A percentile compares a stretch with the other conserved stretches of the same genome.
Evolutionary conservation across 108 stramenopile species (phyloP).

Genomic region (Aurantiochytrium sp.): DNA sequence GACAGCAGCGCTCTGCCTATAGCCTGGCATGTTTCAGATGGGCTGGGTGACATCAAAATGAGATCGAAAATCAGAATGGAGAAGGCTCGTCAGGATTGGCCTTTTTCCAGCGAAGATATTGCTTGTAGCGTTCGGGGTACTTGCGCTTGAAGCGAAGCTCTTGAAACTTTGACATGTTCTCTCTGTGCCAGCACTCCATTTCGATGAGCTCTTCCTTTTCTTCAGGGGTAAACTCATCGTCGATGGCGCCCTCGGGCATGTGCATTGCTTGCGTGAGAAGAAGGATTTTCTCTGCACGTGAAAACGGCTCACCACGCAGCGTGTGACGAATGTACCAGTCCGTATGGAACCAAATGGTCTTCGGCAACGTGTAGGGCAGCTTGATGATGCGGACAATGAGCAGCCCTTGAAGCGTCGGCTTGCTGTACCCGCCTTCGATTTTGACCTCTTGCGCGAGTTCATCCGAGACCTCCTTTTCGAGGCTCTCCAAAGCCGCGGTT

Average conservation of each 20-base stretch:
- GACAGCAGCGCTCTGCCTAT: too few species aligned
- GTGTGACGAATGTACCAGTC: constrained; percentile 5
- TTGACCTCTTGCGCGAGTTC: background rate
- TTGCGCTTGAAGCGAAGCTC: background rate
- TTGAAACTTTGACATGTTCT: background rate
- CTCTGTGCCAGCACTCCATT: constrained; percentile 13
- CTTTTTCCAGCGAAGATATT: background rate
- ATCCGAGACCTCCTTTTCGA: background rate
- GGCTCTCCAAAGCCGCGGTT: background rate
- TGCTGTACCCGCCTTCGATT: background rate
- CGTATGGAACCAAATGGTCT: background rate
- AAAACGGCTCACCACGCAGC: background rate
- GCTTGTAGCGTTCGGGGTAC: background rate
- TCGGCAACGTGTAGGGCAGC: background rate
- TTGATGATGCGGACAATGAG: background rate
- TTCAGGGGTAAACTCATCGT: background rate
- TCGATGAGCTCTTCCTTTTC: background rate
- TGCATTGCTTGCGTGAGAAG: background rate
- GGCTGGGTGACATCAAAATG: too few species aligned
- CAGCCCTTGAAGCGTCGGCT: background rate
- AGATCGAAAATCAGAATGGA: too few species aligned
- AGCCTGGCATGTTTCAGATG: too few species aligned
- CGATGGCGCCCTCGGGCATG: background rate
- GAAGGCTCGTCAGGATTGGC: background rate
- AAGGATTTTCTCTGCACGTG: background rate